Evolutionary conservation across 139 green algal genomes (phyloP).

Genomic region (Chlorella vulgaris): DNA sequence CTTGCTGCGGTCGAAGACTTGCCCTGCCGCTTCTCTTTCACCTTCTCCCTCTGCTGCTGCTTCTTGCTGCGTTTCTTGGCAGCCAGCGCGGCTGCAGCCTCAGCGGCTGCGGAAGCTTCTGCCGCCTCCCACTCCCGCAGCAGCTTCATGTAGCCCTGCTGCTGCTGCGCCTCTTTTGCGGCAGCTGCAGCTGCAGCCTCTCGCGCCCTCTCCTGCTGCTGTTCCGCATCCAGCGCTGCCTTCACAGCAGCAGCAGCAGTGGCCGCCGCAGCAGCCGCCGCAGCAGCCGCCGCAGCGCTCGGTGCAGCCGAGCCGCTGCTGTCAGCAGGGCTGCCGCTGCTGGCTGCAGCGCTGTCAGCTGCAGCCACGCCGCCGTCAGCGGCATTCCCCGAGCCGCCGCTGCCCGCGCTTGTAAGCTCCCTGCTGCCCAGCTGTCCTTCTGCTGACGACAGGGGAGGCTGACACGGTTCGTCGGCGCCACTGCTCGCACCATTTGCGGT

Average conservation of each 20-base stretch:
- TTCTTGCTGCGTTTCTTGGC: slow-evolving; percentile 26
- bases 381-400: background rate
- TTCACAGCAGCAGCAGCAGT: no score
- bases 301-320: background rate
- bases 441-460: no score
- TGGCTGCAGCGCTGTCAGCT: background rate
- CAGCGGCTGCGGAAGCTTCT: background rate
- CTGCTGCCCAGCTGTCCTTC: no score
- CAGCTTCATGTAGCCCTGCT: slow-evolving; percentile 17
- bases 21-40: slow-evolving; percentile 7
- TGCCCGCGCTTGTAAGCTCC: background rate
- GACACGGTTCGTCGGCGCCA: background rate
- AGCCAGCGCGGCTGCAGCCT: background rate
- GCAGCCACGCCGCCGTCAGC: background rate
- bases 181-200: background rate
- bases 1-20: background rate
- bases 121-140: slow-evolving; percentile 15
- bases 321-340: background rate
- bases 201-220: slow-evolving; percentile 13
- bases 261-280: background rate
- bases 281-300: background rate
- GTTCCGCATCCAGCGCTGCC: background rate
- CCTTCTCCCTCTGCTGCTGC: slow-evolving; percentile 23
- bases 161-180: background rate
- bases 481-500: background rate